Conservation (phyloP, 2,329 filamentous ascomycete genomes). For the Tolypocladium ovalisporum region DNA sequence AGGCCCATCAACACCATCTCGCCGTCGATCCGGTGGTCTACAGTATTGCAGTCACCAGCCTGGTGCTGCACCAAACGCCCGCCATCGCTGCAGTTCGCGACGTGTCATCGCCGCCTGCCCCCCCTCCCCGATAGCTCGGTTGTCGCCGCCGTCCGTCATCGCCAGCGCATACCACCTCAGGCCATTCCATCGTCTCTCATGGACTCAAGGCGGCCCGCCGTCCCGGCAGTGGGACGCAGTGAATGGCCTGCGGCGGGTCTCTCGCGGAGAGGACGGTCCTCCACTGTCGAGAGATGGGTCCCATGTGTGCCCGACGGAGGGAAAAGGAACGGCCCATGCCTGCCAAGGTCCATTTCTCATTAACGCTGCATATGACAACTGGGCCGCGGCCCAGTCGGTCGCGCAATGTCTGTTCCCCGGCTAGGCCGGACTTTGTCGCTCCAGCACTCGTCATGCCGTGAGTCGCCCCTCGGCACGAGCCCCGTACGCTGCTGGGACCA, state of each 20-base stretch:
- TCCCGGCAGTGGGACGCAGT: neutral
- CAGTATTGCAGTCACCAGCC: neutral
- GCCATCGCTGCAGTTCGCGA: neutral
- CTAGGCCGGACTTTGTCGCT: neutral
- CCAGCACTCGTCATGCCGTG: neutral
- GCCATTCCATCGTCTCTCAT: neutral
- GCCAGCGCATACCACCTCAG: neutral
- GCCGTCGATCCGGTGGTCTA: neutral
- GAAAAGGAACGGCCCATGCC: neutral
- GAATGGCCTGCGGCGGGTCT: neutral
- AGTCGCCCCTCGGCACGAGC: neutral
- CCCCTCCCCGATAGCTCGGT: neutral
- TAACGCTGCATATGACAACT: neutral
- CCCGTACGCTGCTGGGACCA: neutral
- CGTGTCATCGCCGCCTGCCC: neutral
- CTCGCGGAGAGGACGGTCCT: neutral
- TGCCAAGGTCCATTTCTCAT: neutral
- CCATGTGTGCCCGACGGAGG: neutral
- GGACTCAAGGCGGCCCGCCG: neutral
- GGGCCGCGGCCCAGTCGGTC: neutral
- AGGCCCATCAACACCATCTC: neutral
- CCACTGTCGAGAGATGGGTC: neutral
- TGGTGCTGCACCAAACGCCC: neutral
- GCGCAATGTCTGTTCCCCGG: neutral
- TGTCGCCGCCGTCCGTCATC: neutral